These are phyloP conservation scores for Sclerotinia glacialis DNA, from an alignment of 2,329 filamentous ascomycete genomes.

Conservation along the genomic window DNA sequence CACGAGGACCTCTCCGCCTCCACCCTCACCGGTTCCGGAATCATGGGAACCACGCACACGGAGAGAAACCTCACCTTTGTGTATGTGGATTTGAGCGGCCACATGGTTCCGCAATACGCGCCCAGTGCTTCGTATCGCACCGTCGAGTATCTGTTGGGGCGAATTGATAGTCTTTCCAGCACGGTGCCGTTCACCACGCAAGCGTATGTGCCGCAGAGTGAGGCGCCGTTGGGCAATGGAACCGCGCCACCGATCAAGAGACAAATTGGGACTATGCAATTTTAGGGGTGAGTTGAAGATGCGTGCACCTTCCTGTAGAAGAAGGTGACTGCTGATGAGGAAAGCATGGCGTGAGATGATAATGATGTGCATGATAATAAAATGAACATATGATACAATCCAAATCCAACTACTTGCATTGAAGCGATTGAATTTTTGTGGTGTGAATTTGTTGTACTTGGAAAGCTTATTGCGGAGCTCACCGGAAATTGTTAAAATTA, in stretches of 20 bases:
- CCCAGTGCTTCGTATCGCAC: constrained; percentile 68
- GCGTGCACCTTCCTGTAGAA: neutral
- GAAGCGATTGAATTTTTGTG: neutral
- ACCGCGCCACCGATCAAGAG: constrained; percentile 8
- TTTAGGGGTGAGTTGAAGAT: neutral
- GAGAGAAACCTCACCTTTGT: constrained; percentile 69
- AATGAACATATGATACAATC: neutral
- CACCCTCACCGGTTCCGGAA: constrained; percentile 64
- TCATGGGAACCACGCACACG: constrained; percentile 66
- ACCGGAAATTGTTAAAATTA: neutral
- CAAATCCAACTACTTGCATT: neutral
- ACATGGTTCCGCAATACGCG: constrained; percentile 64
- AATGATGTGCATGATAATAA: neutral
- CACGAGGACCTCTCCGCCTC: constrained; percentile 65
- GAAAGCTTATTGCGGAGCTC: neutral
- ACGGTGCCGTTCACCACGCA: constrained; percentile 42
- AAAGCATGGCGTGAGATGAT: neutral
- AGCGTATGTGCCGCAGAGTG: neutral
- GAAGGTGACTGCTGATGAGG: too few species aligned
- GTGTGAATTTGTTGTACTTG: neutral
- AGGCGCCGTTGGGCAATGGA: neutral
- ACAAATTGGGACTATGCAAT: neutral
- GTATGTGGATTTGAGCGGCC: constrained; percentile 48
- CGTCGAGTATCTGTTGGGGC: constrained; percentile 71
- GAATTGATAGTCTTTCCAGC: constrained; percentile 55